Base-by-base conservation (phyloP, 805 yeast genomes). In the Starmerella kuoi region DNA sequence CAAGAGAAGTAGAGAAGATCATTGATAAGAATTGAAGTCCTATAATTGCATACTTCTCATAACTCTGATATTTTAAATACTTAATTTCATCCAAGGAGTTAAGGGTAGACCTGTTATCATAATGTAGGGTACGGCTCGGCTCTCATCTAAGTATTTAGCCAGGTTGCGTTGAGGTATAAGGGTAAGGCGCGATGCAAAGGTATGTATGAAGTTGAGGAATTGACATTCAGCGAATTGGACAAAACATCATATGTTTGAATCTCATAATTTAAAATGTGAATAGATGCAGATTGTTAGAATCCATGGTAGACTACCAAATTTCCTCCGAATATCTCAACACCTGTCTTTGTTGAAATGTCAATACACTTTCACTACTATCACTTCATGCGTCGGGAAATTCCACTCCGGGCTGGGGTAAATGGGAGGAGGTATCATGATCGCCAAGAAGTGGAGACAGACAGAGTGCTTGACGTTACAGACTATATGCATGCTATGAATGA, bases 1-100 rank as follows among this genome's bases (percentile, higher is more conserved):
- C 37, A 21, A 33, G 26, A 33, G 37, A 33, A 11, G 37, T n/a
- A 6, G 37, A 19, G 37, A 33, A 33, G 15, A 33, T 20, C 37
- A 33, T 33, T n/a, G 20, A 9, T 7, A 6, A 25, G 28, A 25
- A 9, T 25, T 14, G 28, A 25, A 25, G 28, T 25, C 9, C 28
- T 25, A 14, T 14, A 25, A 14, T 14, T 25, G 14, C 28, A 11
- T 25, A 25, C 12, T 14, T 11, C 12, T 9, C 28, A 25, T n/a
- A 14, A 9, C 28, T 25, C 14, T 25, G 9, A 25, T 25, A 25
- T 25, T 25, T 25, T 25, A n/a, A n/a, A n/a, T n/a, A n/a, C n/a
- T n/a, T n/a, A n/a, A n/a, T n/a, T n/a, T n/a, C n/a, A n/a, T n/a
- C n/a, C n/a, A n/a, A n/a, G n/a, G n/a, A n/a, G n/a, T n/a, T n/a